Base-by-base conservation (phyloP, 2,329 filamentous ascomycete species). In the Didymella segeticola region DNA sequence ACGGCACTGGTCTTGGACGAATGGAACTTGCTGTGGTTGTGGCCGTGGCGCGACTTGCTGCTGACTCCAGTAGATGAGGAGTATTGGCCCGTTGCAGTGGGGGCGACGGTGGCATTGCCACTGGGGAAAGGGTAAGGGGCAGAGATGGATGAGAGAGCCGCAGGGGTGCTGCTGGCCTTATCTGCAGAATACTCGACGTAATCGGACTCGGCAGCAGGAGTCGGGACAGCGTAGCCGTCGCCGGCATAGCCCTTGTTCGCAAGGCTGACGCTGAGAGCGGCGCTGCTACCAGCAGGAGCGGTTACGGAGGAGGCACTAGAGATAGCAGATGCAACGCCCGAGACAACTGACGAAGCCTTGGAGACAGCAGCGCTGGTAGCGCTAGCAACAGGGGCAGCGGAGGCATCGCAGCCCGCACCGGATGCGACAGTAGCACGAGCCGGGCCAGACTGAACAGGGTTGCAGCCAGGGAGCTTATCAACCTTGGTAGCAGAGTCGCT, bases 381-480 rank as follows among this genome's bases (percentile, higher is more conserved):
- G 39, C 31, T 45, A 12, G 46, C 55, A 36, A 49, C 42, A 31
- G 54, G 45, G 36, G 38, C 42, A 12, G 47, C 37, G 25, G 47
- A 36, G 23, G 64, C 65, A 31, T 49, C 58, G 51, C 70, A 74
- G 14, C 61, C 66, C 15, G 63, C 56, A 8, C 70, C 71, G 48
- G 66, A 58, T 22, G 48, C 67, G 7, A 27, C 20, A 7, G 66
- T 73, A 14, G 73, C 73, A 23, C 53, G 56, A 19, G 63, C 68
- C 34, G 73, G 73, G 2, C 73, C 73, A 42, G 62, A 57, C 55
- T 75, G 73, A 23, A 75, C 49, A n/a, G 73, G 71, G 50, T 75
- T 75, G 66, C 73, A 75, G 19, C 73, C 73, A 29, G 73, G 73
- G 7, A 75, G 70, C 47, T 63, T 66, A 12, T 72, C 63, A 5